Percentiles rank a stretch among this genome's conserved stretches.
phyloP scores from a whole-genome alignment of 805 yeast species.

The Candida silvicultrix region DNA sequence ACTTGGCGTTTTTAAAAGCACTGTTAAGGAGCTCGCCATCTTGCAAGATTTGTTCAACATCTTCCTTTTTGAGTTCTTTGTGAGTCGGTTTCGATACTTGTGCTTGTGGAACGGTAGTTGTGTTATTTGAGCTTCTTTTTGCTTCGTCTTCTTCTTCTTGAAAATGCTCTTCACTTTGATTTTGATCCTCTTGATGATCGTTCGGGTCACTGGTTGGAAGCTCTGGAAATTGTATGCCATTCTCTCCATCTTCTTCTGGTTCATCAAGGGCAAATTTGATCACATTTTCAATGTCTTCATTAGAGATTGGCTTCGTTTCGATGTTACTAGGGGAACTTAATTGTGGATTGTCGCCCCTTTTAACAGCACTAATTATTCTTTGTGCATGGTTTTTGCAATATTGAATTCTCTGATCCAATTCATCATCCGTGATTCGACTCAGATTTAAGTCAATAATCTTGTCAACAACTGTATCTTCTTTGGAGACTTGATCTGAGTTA shows the following conservation, averaged over 20 bases:
- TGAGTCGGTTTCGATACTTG: not conserved
- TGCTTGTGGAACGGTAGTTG: too few relatives aligned
- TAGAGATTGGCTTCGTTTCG: slow-evolving; percentile 1
- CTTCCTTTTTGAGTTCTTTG: slow-evolving; percentile 5
- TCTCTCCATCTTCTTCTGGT: slow-evolving; percentile 2
- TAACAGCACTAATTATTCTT: slow-evolving; percentile 1
- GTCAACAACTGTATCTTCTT: slow-evolving; percentile 8
- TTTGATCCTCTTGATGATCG: not conserved
- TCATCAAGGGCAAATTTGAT: slow-evolving; percentile 4
- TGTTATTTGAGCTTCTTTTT: too few relatives aligned
- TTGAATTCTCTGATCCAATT: slow-evolving; percentile 3
- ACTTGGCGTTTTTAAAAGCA: slow-evolving; percentile 61
- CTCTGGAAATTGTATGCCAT: slow-evolving; percentile 4
- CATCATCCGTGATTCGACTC: slow-evolving; percentile 8
- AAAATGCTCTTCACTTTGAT: slow-evolving; percentile 1
- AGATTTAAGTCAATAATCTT: slow-evolving; percentile 1
- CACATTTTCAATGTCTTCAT: slow-evolving; percentile 7
- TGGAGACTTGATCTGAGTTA: not conserved
- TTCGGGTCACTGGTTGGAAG: slow-evolving; percentile 5
- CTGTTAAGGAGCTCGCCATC: slow-evolving; percentile 28
- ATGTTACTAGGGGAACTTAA: not conserved
- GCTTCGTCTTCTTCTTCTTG: not conserved
- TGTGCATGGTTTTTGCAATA: slow-evolving; percentile 4
- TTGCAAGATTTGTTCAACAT: slow-evolving; percentile 22
- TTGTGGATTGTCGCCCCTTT: slow-evolving; percentile 6